These are phyloP conservation scores for Lanmaoa pseudosensibilis DNA, from an alignment of 768 basidiomycete genomes.

Conservation along the genomic window DNA sequence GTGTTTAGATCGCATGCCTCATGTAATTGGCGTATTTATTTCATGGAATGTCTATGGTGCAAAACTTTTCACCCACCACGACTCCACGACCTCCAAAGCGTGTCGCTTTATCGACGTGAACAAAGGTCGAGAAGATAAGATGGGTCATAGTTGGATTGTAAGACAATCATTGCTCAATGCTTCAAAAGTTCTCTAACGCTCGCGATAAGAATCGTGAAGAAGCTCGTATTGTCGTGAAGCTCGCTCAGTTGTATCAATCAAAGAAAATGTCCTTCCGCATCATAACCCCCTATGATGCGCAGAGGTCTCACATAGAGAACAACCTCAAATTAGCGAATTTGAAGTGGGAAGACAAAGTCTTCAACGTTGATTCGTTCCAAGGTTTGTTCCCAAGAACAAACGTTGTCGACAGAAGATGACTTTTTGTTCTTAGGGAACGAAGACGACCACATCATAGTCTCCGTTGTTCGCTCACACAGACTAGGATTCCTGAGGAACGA, in stretches of 20 bases:
- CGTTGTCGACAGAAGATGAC: slow-evolving; percentile 14
- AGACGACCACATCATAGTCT: slow-evolving; percentile 70
- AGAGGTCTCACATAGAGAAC: slow-evolving; percentile 57
- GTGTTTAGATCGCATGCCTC: slow-evolving; percentile 75
- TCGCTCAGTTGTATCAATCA: slow-evolving; percentile 53
- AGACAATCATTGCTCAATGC: not conserved
- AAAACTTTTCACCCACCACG: slow-evolving; percentile 58
- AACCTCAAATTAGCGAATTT: slow-evolving; percentile 48
- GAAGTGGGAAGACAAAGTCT: slow-evolving; percentile 62
- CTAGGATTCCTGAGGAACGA: slow-evolving; percentile 65
- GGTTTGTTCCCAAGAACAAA: slow-evolving; percentile 42
- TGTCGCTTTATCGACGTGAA: slow-evolving; percentile 42
- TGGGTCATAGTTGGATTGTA: slow-evolving; percentile 39
- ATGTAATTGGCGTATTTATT: slow-evolving; percentile 68
- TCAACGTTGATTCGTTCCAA: slow-evolving; percentile 81
- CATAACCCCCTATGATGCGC: slow-evolving; percentile 80
- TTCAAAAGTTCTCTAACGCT: slow-evolving; percentile 4
- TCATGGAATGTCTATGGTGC: slow-evolving; percentile 62
- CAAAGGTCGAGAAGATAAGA: slow-evolving; percentile 30
- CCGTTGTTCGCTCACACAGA: slow-evolving; percentile 56
- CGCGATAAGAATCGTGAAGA: slow-evolving; percentile 60
- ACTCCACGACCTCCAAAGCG: slow-evolving; percentile 33
- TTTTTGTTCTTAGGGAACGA: slow-evolving; percentile 64
- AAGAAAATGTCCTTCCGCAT: slow-evolving; percentile 53
- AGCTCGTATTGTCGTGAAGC: slow-evolving; percentile 47